Evolutionary conservation across 208 protist species (phyloP).

Genomic region (Leishmania tarentolae): DNA sequence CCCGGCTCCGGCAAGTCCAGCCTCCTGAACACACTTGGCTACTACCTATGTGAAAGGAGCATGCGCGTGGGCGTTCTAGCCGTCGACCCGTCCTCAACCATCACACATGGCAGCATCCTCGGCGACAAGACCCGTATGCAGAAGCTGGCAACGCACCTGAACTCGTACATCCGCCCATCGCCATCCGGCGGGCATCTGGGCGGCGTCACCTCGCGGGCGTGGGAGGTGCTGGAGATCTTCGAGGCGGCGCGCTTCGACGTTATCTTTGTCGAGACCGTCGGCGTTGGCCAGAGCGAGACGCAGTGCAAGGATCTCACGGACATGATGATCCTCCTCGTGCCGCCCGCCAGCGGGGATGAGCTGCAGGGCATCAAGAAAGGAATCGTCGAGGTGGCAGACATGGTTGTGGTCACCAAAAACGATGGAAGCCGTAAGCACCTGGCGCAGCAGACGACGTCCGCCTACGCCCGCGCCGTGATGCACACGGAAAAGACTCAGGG

Average conservation of each 20-base stretch:
- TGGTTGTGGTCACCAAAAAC: conserved; percentile 95
- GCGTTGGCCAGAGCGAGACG: conserved; percentile 92
- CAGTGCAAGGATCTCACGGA: conserved; percentile 92
- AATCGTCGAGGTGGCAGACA: conserved; percentile 94
- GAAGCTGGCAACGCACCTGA: conserved; percentile 72
- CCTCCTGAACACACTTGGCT: conserved; percentile 91
- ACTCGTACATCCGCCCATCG: conserved; percentile 93
- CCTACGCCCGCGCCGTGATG: conserved; percentile 60
- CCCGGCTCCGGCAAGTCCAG: conserved; percentile 96
- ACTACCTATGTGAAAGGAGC: conserved; percentile 49
- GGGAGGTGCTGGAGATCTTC: conserved; percentile 91
- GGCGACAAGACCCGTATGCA: conserved; percentile 97
- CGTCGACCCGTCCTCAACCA: conserved; percentile 91
- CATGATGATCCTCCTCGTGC: conserved; percentile 91
- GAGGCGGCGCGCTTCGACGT: conserved; percentile 93
- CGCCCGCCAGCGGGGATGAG: conserved; percentile 93
- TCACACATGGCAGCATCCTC: conserved; percentile 92
- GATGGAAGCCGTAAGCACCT: conserved; percentile 70
- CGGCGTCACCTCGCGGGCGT: conserved; percentile 89
- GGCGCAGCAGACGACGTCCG: conserved; percentile 48
- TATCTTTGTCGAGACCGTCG: conserved; percentile 96
- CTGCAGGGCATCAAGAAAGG: conserved; percentile 95
- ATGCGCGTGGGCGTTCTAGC: conserved; percentile 84
- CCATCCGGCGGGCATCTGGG: conserved; percentile 91
- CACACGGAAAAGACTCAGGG: conserved; percentile 49